Conservation (phyloP, 805 yeast genomes). For the Wickerhamiella shivajii region DNA sequence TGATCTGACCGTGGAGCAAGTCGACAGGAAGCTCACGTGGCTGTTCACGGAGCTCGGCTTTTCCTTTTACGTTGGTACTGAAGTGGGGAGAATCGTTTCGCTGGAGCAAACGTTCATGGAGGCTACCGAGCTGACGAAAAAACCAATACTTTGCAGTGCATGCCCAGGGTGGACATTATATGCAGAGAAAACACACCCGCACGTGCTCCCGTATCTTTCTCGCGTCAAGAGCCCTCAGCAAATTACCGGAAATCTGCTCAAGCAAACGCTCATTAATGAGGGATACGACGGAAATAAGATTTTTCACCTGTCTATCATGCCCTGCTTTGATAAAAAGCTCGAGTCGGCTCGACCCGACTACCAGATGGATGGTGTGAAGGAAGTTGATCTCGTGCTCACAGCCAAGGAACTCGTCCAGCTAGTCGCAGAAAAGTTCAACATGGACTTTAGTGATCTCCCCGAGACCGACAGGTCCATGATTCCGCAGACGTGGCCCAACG, state of each 20-base stretch:
- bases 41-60: constrained; percentile 56
- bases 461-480: neutral
- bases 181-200: constrained; percentile 91
- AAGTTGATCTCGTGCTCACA: constrained; percentile 90
- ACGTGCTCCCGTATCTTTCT: constrained; percentile 54
- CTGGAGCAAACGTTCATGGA: constrained; percentile 36
- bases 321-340: constrained; percentile 90
- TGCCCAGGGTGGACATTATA: constrained; percentile 97
- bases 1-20: constrained; percentile 34
- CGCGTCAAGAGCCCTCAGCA: constrained; percentile 84
- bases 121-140: constrained; percentile 18
- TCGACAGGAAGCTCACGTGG: constrained; percentile 47
- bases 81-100: constrained; percentile 61
- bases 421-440: constrained; percentile 35
- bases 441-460: constrained; percentile 19
- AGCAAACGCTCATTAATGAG: constrained; percentile 31
- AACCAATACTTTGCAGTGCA: constrained; percentile 51
- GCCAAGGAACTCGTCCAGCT: constrained; percentile 74
- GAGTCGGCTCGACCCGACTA: constrained; percentile 82
- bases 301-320: constrained; percentile 84
- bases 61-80: constrained; percentile 65
- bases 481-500: too few species aligned
- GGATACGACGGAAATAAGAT: constrained; percentile 27
- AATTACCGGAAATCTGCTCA: constrained; percentile 69
- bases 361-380: constrained; percentile 29